Evolutionary conservation across 768 basidiomycete genomes (phyloP), one percentile per base, ranked within the genome.

Genomic region (Rhizopogon sp.): DNA sequence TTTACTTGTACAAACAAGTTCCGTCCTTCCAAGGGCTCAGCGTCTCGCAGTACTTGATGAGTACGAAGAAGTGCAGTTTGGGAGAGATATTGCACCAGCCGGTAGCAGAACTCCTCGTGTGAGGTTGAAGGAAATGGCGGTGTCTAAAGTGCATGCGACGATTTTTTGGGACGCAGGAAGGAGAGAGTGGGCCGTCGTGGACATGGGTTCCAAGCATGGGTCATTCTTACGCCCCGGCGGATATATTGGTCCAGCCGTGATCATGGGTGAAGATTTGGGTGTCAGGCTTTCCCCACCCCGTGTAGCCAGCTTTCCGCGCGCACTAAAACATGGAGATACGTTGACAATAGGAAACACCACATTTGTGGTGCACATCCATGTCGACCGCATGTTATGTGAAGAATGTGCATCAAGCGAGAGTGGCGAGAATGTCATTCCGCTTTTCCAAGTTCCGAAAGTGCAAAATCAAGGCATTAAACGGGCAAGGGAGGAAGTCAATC

Each of bases 121-220:
- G 52, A 81, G 91, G 43, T 70, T 93, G 37, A 90, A 87, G 69
- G 90, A 93, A 71, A 87, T 93, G 84, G 79, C 81, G 57, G 88
- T 92, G 10, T 90, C 88, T 2, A 93, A 92, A 69, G 59, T 87
- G 52, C 91, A 93, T 63, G 85, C 88, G 8, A 88, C 84, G 3
- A 73, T 80, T 1, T 93, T 81, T 64, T 90, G 84, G 85, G 84
- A 90, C 64, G 71, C 72, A 35, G 66, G 68, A 29, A 75, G 79
- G 53, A 66, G 70, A 13, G 79, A 81, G 55, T 93, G 90, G 90
- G 78, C 80, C 3, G 71, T 89, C 31, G 88, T 91, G 9, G 91
- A 93, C 65, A 88, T 88, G 84, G 91, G 88, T 9, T 89, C 87
- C 51, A 87, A 84, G 67, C 91, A 93, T 59, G 91, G 91, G 3